phyloP scores from a whole-genome alignment of 2,329 filamentous ascomycete species.

The Orbilia javanica region DNA sequence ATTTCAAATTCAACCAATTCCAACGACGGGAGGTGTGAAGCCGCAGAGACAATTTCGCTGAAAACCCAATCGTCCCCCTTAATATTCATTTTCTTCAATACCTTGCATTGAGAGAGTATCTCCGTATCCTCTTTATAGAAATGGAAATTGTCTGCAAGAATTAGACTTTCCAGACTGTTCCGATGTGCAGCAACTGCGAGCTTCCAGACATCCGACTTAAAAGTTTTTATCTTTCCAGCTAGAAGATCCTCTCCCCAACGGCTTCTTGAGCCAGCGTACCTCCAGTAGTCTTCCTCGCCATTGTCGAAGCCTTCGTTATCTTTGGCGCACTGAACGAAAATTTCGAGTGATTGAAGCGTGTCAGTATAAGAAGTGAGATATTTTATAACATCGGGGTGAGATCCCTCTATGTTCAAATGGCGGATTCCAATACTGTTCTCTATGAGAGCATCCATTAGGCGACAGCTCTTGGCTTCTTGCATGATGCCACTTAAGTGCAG shows the following conservation, averaged over 20 bases:
- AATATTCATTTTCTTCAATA: background rate
- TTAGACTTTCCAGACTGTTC: background rate
- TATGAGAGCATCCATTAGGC: background rate
- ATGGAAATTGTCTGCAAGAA: background rate
- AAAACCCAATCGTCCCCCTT: constrained; percentile 6
- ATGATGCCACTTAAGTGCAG: background rate
- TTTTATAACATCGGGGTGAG: background rate
- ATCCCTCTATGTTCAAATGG: background rate
- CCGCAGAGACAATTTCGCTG: background rate
- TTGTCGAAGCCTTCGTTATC: background rate
- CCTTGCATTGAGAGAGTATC: background rate
- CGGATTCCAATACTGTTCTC: background rate
- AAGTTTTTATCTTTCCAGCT: background rate
- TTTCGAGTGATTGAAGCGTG: background rate
- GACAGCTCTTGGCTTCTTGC: background rate
- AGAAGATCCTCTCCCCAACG: background rate
- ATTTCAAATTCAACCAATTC: background rate
- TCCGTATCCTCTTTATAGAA: background rate
- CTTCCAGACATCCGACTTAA: constrained; percentile 4
- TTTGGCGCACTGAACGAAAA: background rate
- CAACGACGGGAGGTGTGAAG: background rate
- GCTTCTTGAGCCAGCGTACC: background rate
- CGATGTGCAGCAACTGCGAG: background rate
- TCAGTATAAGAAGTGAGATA: background rate
- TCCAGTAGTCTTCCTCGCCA: background rate